Evolutionary conservation across 1,284 basidiomycete species (phyloP), one percentile per base, ranked within the genome.

Genomic region (Trametes polyzona): DNA sequence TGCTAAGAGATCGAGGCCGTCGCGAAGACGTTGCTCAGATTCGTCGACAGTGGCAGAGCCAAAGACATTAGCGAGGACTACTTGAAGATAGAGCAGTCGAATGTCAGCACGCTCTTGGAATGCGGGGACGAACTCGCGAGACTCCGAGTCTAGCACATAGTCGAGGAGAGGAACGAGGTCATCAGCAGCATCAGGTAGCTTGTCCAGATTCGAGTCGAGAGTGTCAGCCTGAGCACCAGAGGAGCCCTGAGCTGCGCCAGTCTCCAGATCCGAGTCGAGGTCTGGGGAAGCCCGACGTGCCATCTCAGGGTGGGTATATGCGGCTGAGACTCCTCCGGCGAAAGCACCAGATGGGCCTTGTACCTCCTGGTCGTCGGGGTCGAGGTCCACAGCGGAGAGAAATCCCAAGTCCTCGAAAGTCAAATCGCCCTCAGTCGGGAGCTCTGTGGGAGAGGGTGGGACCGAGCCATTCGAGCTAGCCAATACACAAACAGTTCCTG

Each of bases 41-140:
- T 40, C 40, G 21, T 23, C 26, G 30, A 58, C 43, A 30, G 56
- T 52, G 14, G 29, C 19, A 32, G 27, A 36, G 36, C 44, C 51
- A 35, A 41, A 58, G 19, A 58, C 33, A 48, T 53, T 53, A 3
- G 32, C 56, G 6, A 58, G 40, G 24, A 47, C 29, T 4, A 33
- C 46, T n/a, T 47, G 29, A 3, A 47, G 46, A 33, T 47, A 47
- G 11, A 33, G 27, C 3, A 33, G 46, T 6, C 46, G 46, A n/a
- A 47, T 23, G 29, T 19, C n/a, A 4, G 46, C 21, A 9, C 11
- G 46, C 26, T 47, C 46, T 14, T 30, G 27, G 29, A 47, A 47
- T 30, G 46, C 46, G 9, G 46, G 46, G 7, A 33, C 30, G 17
- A 47, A 23, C 19, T 39, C 37, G 5, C 17, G n/a, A 23, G 37